These are phyloP conservation scores for Plasmodium vinckei DNA, from an alignment of 169 alveolate species.

Conservation along the genomic window DNA sequence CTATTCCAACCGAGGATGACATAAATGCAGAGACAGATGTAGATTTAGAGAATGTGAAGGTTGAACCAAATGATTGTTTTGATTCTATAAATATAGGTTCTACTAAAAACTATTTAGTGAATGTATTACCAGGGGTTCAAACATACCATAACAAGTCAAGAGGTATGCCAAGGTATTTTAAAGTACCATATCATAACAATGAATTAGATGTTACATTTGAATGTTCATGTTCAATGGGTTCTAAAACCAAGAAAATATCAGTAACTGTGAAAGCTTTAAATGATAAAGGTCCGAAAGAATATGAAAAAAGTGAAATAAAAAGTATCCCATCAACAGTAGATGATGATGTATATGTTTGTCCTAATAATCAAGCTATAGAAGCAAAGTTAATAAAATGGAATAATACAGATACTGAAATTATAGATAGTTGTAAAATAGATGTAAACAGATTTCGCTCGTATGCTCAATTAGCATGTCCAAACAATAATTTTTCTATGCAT, in stretches of 20 bases:
- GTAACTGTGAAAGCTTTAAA: not conserved
- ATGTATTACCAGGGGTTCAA: slow-evolving; percentile 2
- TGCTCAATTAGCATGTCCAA: slow-evolving; percentile 39
- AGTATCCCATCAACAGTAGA: not conserved
- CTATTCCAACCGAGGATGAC: too few relatives aligned
- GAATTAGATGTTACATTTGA: not conserved
- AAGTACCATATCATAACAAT: slow-evolving; percentile 9
- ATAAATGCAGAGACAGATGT: not conserved
- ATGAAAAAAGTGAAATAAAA: not conserved
- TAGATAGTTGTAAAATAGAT: slow-evolving; percentile 22
- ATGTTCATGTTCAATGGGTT: slow-evolving; percentile 18
- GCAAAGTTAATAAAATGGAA: slow-evolving; percentile 15
- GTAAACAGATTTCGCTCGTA: slow-evolving; percentile 6
- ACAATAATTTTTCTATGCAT: slow-evolving; percentile 17
- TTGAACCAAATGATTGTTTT: slow-evolving; percentile 43
- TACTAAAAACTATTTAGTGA: not conserved
- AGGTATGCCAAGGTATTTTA: slow-evolving; percentile 10
- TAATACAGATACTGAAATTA: not conserved
- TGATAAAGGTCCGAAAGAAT: not conserved
- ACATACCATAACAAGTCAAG: slow-evolving; percentile 2
- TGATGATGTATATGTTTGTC: too few relatives aligned
- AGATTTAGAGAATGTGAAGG: not conserved
- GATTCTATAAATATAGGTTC: not conserved
- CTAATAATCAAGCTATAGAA: not conserved
- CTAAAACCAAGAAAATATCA: not conserved